These are phyloP conservation scores for Diaporthe citriasiana DNA, from an alignment of 2,329 filamentous ascomycete genomes.

Conservation along the genomic window DNA sequence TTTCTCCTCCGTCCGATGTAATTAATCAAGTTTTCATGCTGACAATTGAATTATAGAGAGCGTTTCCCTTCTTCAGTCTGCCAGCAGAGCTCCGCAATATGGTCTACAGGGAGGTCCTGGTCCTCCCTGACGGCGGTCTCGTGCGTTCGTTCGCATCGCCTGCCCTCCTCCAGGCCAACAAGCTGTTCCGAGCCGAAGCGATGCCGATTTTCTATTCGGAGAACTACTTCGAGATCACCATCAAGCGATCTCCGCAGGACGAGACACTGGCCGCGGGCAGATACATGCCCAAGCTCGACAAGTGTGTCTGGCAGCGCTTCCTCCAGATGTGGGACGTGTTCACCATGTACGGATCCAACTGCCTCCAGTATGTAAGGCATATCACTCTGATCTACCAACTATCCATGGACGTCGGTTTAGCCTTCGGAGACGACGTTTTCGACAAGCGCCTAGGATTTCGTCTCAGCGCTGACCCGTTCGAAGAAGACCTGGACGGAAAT, in stretches of 20 bases:
- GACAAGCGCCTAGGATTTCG: neutral
- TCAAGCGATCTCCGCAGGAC: neutral
- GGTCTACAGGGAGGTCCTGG: neutral
- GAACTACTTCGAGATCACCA: neutral
- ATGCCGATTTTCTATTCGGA: neutral
- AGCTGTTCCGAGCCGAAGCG: neutral
- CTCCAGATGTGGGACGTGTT: neutral
- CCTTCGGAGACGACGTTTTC: neutral
- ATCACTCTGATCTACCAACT: neutral
- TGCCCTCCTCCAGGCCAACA: neutral
- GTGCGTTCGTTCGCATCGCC: neutral
- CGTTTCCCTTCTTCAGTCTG: neutral
- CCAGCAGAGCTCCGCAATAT: neutral
- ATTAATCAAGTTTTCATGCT: too few species aligned
- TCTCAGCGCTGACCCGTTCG: neutral
- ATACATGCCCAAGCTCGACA: neutral
- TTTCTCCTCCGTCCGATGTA: too few species aligned
- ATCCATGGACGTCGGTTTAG: neutral
- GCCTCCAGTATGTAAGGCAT: neutral
- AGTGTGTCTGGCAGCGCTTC: neutral
- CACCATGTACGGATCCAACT: neutral
- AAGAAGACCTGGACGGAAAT: neutral
- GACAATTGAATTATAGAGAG: too few species aligned
- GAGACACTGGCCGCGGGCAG: rapidly evolving
- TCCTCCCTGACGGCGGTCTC: rapidly evolving